phyloP scores from a whole-genome alignment of 306 rosid genomes.

The Prinsepia uniflora region DNA sequence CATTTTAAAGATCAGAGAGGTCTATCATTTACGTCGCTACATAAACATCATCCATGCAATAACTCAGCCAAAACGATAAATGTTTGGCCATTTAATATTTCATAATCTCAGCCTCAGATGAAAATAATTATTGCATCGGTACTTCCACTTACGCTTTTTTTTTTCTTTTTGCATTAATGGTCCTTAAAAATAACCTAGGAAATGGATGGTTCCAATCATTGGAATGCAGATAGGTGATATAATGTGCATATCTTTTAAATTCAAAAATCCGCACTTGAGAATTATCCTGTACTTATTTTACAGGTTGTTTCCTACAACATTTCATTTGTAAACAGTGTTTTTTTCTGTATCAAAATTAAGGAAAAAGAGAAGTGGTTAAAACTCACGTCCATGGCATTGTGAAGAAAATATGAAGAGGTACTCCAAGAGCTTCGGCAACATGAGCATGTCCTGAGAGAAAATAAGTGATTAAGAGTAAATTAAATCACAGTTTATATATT shows the following conservation, averaged over 20 bases:
- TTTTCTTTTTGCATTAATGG: too few relatives aligned
- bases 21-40: neutral
- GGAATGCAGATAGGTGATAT: too few relatives aligned
- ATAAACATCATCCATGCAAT: neutral
- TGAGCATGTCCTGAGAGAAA: constrained; percentile 73
- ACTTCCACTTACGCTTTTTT: too few relatives aligned
- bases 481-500: neutral
- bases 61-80: neutral
- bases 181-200: neutral
- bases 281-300: neutral
- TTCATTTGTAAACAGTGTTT: neutral
- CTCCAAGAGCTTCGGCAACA: constrained; percentile 93
- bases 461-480: neutral
- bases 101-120: too few relatives aligned
- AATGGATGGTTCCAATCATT: neutral
- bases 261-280: neutral
- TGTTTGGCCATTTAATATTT: neutral
- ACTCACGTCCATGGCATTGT: constrained; percentile 99
- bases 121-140: too few relatives aligned
- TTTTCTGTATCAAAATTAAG: neutral
- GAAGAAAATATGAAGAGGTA: constrained; percentile 96
- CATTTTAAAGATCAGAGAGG: neutral
- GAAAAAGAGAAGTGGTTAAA: constrained; percentile 12
- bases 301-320: neutral
- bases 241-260: too few relatives aligned